Evolutionary conservation across 257 asterid species (phyloP).

Genomic region (Petunia axillaris): DNA sequence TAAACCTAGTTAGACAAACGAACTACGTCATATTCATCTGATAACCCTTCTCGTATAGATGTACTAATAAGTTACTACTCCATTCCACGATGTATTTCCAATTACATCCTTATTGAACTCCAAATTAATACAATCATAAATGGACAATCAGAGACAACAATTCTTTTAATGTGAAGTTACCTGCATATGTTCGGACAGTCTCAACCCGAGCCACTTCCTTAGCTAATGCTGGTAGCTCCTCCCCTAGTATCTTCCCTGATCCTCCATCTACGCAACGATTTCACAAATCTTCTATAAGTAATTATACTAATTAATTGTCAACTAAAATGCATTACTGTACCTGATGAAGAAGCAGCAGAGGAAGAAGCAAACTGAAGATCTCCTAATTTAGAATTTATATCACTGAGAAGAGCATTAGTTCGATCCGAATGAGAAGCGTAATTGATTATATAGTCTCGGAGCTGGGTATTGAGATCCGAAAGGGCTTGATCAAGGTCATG

Average conservation of each 20-base stretch:
- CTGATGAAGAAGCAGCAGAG: conserved; percentile 43
- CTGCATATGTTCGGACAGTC: conserved; percentile 88
- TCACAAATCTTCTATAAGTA: not conserved
- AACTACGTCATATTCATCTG: not conserved
- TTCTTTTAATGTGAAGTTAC: conserved; percentile 37
- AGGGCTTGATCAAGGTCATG: conserved; percentile 59
- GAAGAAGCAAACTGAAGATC: conserved; percentile 57
- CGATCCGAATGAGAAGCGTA: conserved; percentile 62
- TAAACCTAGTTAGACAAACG: not conserved
- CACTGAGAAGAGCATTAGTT: conserved; percentile 49
- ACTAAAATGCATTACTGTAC: conserved; percentile 32
- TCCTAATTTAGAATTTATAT: conserved; percentile 50
- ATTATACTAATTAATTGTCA: not conserved
- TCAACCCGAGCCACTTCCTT: conserved; percentile 97
- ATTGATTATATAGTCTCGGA: conserved; percentile 47
- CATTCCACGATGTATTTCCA: not conserved
- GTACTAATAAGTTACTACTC: not conserved
- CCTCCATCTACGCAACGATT: conserved; percentile 53
- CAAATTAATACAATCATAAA: not conserved
- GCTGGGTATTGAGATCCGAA: conserved; percentile 54
- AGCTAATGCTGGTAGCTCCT: conserved; percentile 84
- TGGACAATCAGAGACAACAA: not conserved
- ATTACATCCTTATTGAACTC: not conserved
- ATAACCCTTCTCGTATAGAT: not conserved
- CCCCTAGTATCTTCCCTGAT: conserved; percentile 64